A percentile compares a stretch with the other conserved stretches of the same genome.
These are phyloP conservation scores for Clarireedia homoeocarpa DNA, from an alignment of 2,329 filamentous ascomycete species.

Conservation along the genomic window DNA sequence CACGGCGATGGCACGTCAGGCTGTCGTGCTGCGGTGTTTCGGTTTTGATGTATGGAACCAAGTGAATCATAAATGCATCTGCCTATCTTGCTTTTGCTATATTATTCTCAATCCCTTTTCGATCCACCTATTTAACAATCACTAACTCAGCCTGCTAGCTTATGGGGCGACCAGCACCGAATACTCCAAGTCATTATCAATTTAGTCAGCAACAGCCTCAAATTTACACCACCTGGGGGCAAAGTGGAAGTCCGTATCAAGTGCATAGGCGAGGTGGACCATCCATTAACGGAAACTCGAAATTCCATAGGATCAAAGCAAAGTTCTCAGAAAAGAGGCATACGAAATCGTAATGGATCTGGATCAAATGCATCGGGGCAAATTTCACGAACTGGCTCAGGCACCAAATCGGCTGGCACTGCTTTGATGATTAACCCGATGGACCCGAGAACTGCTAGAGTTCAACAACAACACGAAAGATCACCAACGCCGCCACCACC, in stretches of 20 bases:
- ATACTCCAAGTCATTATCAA: conserved; percentile 93
- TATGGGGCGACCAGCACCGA: conserved; percentile 89
- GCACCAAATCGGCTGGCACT: conserved; percentile 35
- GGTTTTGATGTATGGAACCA: too few relatives aligned
- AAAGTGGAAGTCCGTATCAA: conserved; percentile 69
- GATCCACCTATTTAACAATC: conserved; percentile 25
- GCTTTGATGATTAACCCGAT: conserved; percentile 56
- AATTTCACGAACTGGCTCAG: conserved; percentile 35
- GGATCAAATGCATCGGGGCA: conserved; percentile 29
- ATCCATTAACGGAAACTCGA: conserved; percentile 18
- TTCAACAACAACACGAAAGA: conserved; percentile 40
- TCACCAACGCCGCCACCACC: conserved; percentile 53
- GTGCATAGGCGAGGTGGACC: conserved; percentile 52
- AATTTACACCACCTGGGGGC: conserved; percentile 76
- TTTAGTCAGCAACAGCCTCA: conserved; percentile 82
- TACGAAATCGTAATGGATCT: conserved; percentile 19
- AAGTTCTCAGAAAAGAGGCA: conserved; percentile 20
- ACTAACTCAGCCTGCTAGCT: conserved; percentile 12
- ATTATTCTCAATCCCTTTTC: conserved; percentile 7
- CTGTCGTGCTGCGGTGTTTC: too few relatives aligned
- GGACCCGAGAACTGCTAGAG: conserved; percentile 33
- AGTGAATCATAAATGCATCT: too few relatives aligned
- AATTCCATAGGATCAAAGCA: conserved; percentile 21
- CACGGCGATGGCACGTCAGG: not conserved
- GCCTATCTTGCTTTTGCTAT: not conserved